Base-by-base conservation (phyloP, 1,284 basidiomycete genomes). In the Boletus hoseneyae region DNA sequence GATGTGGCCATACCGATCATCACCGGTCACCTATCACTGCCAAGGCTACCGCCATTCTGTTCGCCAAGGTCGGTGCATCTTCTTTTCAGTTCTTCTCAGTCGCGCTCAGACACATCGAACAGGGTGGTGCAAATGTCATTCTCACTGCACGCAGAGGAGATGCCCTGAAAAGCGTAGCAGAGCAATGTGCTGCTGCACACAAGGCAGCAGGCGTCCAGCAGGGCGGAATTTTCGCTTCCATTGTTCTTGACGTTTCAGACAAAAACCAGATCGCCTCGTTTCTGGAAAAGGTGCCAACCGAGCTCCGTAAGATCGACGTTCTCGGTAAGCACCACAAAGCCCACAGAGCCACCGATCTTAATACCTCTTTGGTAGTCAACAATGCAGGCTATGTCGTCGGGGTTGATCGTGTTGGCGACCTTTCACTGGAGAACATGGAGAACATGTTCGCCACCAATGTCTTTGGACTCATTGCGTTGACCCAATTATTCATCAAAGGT, bases 381-480 rank as follows among this genome's bases (percentile, higher is more conserved):
- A 93, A 93, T 57, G 91, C 90, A 30, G 93, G 94, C 23, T 90
- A 85, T 56, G 93, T 95, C 6, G 74, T 85, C 35, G 93, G 94
- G 16, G 72, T 85, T 9, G 94, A 95, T 54, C 80, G 81, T 46
- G 82, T 95, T 15, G 93, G 93, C 8, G 79, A 85, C 52, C 87
- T 97, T 61, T 71, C 79, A 3, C 77, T 86, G 18, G 75, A 76
- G 33, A 91, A 93, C 59, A 76, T 93, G 58, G 87, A 91, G 57
- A 74, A 79, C 51, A 97, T 99, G 94, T 90, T 98, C 68, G 70
- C 85, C 25, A 97, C 94, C 42, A 99, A 99, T 68, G 93, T 97
- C 43, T 76, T 90, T 54, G 93, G 93, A 8, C 78, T 97, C 41
- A 93, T 97, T 57, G 77, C 85, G 16, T 72, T 95, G 59, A 91